Conservation (phyloP, 2,329 filamentous ascomycete species). For the Plectosphaerella plurivora region DNA sequence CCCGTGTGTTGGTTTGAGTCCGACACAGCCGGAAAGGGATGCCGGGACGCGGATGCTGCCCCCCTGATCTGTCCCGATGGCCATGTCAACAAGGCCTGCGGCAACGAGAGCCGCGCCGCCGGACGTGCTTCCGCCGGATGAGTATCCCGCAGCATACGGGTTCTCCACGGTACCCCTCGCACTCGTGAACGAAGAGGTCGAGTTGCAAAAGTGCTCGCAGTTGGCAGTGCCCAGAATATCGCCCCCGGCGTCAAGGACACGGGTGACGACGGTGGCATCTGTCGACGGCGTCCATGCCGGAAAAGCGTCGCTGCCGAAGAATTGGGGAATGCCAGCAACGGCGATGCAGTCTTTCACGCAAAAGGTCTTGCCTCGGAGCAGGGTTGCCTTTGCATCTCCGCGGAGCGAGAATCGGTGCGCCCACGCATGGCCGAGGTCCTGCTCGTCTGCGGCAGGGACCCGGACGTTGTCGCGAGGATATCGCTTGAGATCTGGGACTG, state of each 20-base stretch:
- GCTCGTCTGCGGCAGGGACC: conserved; percentile 31
- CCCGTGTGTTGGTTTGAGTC: conserved; percentile 47
- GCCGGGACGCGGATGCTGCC: conserved; percentile 41
- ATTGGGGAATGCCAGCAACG: conserved; percentile 48
- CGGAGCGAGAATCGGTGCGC: conserved; percentile 42
- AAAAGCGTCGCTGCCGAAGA: conserved; percentile 46
- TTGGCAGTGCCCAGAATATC: conserved; percentile 44
- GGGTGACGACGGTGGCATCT: conserved; percentile 50
- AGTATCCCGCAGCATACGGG: conserved; percentile 38
- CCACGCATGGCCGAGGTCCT: conserved; percentile 45
- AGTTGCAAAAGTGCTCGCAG: conserved; percentile 51
- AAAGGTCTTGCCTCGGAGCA: conserved; percentile 32
- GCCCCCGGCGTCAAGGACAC: conserved; percentile 45
- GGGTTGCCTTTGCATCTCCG: conserved; percentile 8
- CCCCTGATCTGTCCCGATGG: conserved; percentile 43
- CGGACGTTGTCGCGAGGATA: conserved; percentile 40
- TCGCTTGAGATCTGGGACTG: conserved; percentile 29
- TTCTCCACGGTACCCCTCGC: conserved; percentile 42
- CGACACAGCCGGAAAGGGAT: conserved; percentile 29
- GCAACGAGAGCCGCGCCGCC: conserved; percentile 42
- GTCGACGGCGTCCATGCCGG: conserved; percentile 44
- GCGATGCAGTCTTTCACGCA: conserved; percentile 52
- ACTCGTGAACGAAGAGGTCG: conserved; percentile 40
- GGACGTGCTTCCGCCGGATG: conserved; percentile 42
- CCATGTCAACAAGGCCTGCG: conserved; percentile 35